These are phyloP conservation scores for Hypsizygus marmoreus DNA, from an alignment of 768 basidiomycete species.

Conservation along the genomic window DNA sequence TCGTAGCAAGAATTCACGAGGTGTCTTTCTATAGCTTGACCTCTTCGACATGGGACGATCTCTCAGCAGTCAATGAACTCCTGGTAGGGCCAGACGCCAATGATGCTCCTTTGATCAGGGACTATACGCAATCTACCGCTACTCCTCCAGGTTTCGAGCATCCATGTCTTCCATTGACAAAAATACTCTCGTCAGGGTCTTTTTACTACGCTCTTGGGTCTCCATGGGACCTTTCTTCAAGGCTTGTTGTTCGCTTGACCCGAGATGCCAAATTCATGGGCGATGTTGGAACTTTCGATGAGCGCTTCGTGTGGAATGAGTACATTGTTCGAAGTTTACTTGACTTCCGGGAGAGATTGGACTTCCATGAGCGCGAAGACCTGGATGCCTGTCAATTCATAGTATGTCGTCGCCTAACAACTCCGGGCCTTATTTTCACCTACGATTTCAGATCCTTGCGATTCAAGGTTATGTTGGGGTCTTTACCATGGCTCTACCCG, in stretches of 20 bases:
- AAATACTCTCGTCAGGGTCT: constrained; percentile 87
- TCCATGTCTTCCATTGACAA: constrained; percentile 86
- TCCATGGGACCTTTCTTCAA: constrained; percentile 87
- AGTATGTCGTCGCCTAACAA: constrained; percentile 45
- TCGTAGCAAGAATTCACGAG: constrained; percentile 81
- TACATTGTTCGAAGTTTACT: constrained; percentile 86
- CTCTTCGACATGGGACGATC: constrained; percentile 83
- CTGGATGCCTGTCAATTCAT: constrained; percentile 86
- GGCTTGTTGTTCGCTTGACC: constrained; percentile 70
- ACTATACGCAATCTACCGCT: constrained; percentile 46
- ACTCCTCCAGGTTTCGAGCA: constrained; percentile 73
- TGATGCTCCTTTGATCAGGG: constrained; percentile 50
- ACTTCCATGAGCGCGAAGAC: constrained; percentile 64
- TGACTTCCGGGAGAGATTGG: constrained; percentile 82
- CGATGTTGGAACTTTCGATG: constrained; percentile 70
- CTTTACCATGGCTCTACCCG: constrained; percentile 76
- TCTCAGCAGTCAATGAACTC: constrained; percentile 53
- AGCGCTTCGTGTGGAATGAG: constrained; percentile 94
- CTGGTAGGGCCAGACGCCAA: constrained; percentile 53
- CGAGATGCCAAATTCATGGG: constrained; percentile 43
- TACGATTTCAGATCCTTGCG: constrained; percentile 63
- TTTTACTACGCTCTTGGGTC: constrained; percentile 91
- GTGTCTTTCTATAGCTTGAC: constrained; percentile 90
- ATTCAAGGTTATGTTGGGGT: constrained; percentile 94
- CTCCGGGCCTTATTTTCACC: constrained; percentile 8